Base-by-base conservation (phyloP, 257 asterid species). In the Eustoma russellianum region DNA sequence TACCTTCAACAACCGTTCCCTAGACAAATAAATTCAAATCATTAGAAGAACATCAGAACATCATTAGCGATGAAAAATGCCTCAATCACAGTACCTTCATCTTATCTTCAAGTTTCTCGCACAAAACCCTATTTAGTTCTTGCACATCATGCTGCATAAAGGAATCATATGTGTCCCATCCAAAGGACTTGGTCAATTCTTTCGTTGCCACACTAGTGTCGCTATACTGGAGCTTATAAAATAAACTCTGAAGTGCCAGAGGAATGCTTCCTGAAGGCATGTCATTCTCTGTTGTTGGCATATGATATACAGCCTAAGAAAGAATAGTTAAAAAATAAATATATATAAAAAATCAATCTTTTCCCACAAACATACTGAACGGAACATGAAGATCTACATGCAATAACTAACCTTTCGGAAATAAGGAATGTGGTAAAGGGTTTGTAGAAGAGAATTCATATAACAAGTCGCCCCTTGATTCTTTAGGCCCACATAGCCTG, bases 1-100 rank as follows among this genome's bases (percentile, higher is more conserved):
- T 92, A 67, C 98, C 98, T 76, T 92, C 98, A 62, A 92, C 98
- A 53, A 88, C 98, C 28, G 98, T 92, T 59, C 98, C 98, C 98
- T 91, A 79, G 48, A 64, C 66, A 55, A 74, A 69, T 61, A 65
- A 58, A 70, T 24, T 66, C 56, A 67, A 52, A 56, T 67, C 69
- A 70, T 55, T 46, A 57, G 19, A 52, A 51, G 51, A 45, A 41
- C 46, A 60, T 5, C 13, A 50, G 17, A 57, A 44, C 66, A 63
- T 64, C 41, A 56, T 35, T 61, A 24, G 19, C 10, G 46, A 7
- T n/a, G 46, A 41, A 4, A 4, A 17, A 2, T 18, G 30, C 18
- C 63, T 54, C 33, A 56, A 56, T 16, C 63, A 50, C 35, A 59
- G 40, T 74, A 85, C 98, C 97, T 92, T 88, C 98, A 92, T 92